Base-by-base conservation (phyloP, 805 yeast genomes). In the Teunomyces pallodes region DNA sequence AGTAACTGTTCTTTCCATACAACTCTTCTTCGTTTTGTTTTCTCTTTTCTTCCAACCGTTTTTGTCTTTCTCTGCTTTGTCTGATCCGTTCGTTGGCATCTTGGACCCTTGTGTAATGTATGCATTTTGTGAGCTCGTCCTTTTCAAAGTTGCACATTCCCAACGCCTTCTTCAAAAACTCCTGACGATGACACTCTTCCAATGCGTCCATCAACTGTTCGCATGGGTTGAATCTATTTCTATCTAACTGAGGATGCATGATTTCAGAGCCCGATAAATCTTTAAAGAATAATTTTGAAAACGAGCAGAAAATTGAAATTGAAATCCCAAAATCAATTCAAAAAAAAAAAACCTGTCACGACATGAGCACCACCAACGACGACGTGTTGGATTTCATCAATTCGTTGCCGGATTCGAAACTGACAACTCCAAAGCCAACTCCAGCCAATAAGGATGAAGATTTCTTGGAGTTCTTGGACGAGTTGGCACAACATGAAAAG, bases 131-230 rank as follows among this genome's bases (percentile, higher is more conserved):
- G 46, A 94, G 75, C 45, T 87, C 91, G 53, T 86, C 88, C 59
- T 90, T 90, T 58, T 86, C 84, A 46, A 83, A 82, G 66, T 90
- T 89, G 69, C 99, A 92, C 50, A 80, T 74, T 26, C 98, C 98
- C 55, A 89, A 72, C 6, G 87, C 83, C 62, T 87, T 81, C 54
- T 80, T 77, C 50, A 86, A 56, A 55, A 83, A 86, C 47, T 83
- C 86, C 46, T 76, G 76, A 49, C 81, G 77, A 59, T 91, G 97
- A 64, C 99, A 92, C 62, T 88, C 85, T 58, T 92, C 96, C 5
- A 92, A 77, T 0, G 96, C 97, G 52, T 85, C 84, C 64, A 94
- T 90, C 36, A 90, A 77, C 52, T 85, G 87, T 45, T 80, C 82
- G 66, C 99, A 92, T 14, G 86, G 66, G 42, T 67, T 72, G 51